These are phyloP conservation scores for Oidiodendron maius DNA, from an alignment of 495 filamentous ascomycete species.

Conservation along the genomic window DNA sequence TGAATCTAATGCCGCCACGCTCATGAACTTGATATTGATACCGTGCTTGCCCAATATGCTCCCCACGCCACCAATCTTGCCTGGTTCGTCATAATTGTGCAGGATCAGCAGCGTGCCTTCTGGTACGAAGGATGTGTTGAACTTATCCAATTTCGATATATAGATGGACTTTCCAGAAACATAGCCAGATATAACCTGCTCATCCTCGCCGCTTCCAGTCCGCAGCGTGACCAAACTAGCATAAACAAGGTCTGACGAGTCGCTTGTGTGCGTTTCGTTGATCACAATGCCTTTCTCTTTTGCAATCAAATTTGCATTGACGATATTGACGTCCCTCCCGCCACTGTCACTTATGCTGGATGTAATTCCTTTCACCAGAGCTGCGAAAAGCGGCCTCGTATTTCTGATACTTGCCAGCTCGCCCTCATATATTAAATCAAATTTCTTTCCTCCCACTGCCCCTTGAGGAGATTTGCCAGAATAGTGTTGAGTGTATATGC, in stretches of 20 bases:
- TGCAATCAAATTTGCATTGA: slow-evolving; percentile 64
- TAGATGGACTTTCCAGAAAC: slow-evolving; percentile 49
- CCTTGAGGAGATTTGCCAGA: slow-evolving; percentile 23
- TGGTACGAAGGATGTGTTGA: slow-evolving; percentile 57
- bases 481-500: slow-evolving; percentile 66
- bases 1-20: slow-evolving; percentile 44
- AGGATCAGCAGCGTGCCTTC: slow-evolving; percentile 59
- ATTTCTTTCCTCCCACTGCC: slow-evolving; percentile 44
- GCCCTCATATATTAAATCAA: slow-evolving; percentile 66
- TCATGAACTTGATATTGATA: slow-evolving; percentile 70
- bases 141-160: slow-evolving; percentile 61
- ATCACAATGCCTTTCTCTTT: slow-evolving; percentile 63
- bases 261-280: slow-evolving; percentile 54
- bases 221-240: slow-evolving; percentile 56
- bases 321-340: slow-evolving; percentile 64
- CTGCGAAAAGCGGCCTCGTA: slow-evolving; percentile 64
- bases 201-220: slow-evolving; percentile 22
- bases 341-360: slow-evolving; percentile 49
- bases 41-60: slow-evolving; percentile 52
- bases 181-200: slow-evolving; percentile 61
- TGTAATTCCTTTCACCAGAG: slow-evolving; percentile 62
- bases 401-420: slow-evolving; percentile 55
- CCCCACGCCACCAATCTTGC: slow-evolving; percentile 69
- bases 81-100: slow-evolving; percentile 65
- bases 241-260: slow-evolving; percentile 43